These are phyloP conservation scores for Cicer yamashitae DNA, from an alignment of 306 rosid species.

Conservation along the genomic window DNA sequence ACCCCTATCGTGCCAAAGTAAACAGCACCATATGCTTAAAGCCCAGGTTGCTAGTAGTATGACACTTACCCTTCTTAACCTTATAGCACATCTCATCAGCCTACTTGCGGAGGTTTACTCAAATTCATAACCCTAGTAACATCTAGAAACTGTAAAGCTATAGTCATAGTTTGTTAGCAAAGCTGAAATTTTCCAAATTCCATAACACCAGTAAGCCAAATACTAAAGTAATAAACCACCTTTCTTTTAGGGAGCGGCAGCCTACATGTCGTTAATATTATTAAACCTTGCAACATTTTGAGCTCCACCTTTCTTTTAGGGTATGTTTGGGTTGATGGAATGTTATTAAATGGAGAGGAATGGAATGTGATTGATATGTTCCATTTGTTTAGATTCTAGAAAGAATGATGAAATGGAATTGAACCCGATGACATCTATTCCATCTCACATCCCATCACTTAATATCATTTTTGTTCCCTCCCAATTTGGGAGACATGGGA, in stretches of 20 bases:
- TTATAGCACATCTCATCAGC: conserved; percentile 2
- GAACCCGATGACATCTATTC: neutral
- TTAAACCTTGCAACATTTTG: neutral
- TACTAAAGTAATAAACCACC: neutral
- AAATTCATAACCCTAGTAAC: neutral
- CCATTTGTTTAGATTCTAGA: neutral
- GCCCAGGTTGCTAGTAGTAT: conserved; percentile 2
- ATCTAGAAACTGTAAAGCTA: neutral
- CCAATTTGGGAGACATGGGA: neutral
- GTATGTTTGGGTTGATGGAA: conserved; percentile 7
- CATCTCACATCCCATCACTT: neutral
- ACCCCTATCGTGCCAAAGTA: neutral
- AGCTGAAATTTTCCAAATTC: conserved; percentile 1
- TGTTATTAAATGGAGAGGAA: neutral
- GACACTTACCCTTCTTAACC: neutral
- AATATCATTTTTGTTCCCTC: neutral
- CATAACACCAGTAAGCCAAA: conserved; percentile 5
- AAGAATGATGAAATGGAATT: neutral
- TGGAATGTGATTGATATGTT: neutral
- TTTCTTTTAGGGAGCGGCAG: too few species aligned
- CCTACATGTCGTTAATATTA: conserved; percentile 1
- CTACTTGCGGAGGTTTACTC: neutral
- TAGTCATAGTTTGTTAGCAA: neutral
- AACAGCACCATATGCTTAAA: conserved; percentile 10
- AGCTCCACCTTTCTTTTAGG: conserved; percentile 8